phyloP scores from a whole-genome alignment of 345 rosid genomes.

The Acer saccharum region DNA sequence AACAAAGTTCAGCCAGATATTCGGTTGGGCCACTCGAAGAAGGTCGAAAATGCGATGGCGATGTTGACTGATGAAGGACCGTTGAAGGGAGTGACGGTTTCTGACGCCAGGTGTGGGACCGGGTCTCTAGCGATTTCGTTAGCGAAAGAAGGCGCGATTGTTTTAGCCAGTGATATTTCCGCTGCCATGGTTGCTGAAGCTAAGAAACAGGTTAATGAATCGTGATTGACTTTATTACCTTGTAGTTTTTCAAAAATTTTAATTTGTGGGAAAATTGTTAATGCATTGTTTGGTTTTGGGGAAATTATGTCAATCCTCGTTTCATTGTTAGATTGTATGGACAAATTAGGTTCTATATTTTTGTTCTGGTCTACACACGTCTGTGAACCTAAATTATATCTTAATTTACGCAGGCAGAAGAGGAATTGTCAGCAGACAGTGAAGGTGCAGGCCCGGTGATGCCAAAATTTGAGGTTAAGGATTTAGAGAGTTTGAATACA shows the following conservation, averaged over 20 bases:
- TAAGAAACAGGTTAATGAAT: conserved; percentile 48
- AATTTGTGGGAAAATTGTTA: not conserved
- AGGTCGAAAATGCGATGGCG: conserved; percentile 71
- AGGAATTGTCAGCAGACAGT: conserved; percentile 43
- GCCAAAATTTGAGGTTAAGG: conserved; percentile 74
- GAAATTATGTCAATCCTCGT: not conserved
- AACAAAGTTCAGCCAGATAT: conserved; percentile 83
- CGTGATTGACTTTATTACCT: too few relatives aligned
- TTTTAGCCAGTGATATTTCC: conserved; percentile 86
- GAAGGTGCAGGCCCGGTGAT: conserved; percentile 34
- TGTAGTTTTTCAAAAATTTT: too few relatives aligned
- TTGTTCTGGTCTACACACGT: not conserved
- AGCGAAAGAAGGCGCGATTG: conserved; percentile 85
- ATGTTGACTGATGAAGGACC: conserved; percentile 81
- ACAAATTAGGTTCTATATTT: too few relatives aligned
- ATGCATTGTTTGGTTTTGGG: not conserved
- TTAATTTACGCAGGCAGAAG: conserved; percentile 58
- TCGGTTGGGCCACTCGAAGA: conserved; percentile 79
- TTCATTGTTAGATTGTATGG: too few relatives aligned
- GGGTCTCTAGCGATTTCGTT: conserved; percentile 77
- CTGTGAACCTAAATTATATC: not conserved
- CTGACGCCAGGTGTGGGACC: conserved; percentile 95
- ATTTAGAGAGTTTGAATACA: conserved; percentile 67
- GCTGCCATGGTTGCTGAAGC: conserved; percentile 97
- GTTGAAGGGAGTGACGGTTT: conserved; percentile 71